Evolutionary conservation across 208 protist genomes (phyloP).

Genomic region (Leptomonas seymouri): DNA sequence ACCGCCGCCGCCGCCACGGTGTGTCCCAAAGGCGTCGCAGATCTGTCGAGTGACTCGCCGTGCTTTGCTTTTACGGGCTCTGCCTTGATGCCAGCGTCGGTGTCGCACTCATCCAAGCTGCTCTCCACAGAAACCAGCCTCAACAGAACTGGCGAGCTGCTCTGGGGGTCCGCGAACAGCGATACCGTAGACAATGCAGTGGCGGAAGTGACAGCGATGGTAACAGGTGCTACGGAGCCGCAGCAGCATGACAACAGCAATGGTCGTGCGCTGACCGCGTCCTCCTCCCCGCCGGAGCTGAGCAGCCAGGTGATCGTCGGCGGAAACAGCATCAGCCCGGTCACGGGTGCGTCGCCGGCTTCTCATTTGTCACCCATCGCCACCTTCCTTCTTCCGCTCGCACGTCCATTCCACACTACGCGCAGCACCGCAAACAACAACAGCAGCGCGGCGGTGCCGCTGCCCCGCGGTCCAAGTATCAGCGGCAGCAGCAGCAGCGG

Average conservation of each 20-base stretch:
- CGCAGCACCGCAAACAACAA: neutral
- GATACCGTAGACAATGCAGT: neutral
- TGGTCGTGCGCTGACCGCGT: neutral
- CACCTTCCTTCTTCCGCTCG: neutral
- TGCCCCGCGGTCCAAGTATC: neutral
- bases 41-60: no score
- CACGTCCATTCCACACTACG: neutral
- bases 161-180: neutral
- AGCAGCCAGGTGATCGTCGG: neutral
- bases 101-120: no score
- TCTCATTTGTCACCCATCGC: neutral
- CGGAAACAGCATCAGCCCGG: slow-evolving; percentile 4
- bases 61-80: no score
- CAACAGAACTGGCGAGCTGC: no score
- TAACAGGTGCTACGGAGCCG: no score
- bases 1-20: neutral
- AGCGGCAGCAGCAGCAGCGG: neutral
- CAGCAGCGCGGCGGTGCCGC: neutral
- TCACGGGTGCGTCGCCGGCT: neutral
- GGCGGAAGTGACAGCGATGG: neutral
- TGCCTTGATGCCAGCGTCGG: no score
- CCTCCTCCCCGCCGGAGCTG: neutral
- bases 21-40: neutral
- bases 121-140: neutral
- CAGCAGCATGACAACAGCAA: neutral